Conservation (phyloP, 805 yeast genomes). For the Groenewaldozyma tartarivorans region DNA sequence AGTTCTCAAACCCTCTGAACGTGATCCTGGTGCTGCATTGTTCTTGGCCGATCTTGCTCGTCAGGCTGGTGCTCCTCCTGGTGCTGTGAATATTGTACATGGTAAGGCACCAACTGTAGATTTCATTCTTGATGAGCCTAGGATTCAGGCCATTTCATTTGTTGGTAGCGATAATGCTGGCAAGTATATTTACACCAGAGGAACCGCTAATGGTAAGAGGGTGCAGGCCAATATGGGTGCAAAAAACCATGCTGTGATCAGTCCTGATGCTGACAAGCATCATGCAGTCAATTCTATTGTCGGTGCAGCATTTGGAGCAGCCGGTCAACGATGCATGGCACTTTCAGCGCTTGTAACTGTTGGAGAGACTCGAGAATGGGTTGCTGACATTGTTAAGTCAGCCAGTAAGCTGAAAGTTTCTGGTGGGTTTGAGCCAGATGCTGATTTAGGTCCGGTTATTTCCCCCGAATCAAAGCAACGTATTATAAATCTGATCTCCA, state of each 20-base stretch:
- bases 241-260: conserved; percentile 63
- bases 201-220: conserved; percentile 59
- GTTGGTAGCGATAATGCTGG: conserved; percentile 79
- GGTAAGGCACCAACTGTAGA: conserved; percentile 68
- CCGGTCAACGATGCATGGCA: conserved; percentile 80
- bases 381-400: conserved; percentile 46
- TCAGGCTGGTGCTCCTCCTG: conserved; percentile 69
- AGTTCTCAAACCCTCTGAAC: conserved; percentile 59
- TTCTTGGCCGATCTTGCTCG: conserved; percentile 61
- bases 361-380: conserved; percentile 56
- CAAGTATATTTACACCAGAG: conserved; percentile 57
- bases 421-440: conserved; percentile 54
- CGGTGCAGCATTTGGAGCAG: conserved; percentile 77
- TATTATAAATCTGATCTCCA: conserved; percentile 47
- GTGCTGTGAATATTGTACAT: conserved; percentile 63
- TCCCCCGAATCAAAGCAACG: conserved; percentile 47
- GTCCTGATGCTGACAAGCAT: conserved; percentile 62
- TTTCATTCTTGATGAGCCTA: conserved; percentile 58
- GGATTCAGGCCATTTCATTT: conserved; percentile 68
- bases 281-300: conserved; percentile 55
- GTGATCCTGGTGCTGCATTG: conserved; percentile 77
- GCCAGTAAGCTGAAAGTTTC: conserved; percentile 51
- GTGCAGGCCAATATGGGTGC: conserved; percentile 76
- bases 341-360: conserved; percentile 65
- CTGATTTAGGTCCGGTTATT: conserved; percentile 68